These are phyloP conservation scores for Geosmithia putterillii DNA, from an alignment of 2,329 filamentous ascomycete species.

Conservation along the genomic window DNA sequence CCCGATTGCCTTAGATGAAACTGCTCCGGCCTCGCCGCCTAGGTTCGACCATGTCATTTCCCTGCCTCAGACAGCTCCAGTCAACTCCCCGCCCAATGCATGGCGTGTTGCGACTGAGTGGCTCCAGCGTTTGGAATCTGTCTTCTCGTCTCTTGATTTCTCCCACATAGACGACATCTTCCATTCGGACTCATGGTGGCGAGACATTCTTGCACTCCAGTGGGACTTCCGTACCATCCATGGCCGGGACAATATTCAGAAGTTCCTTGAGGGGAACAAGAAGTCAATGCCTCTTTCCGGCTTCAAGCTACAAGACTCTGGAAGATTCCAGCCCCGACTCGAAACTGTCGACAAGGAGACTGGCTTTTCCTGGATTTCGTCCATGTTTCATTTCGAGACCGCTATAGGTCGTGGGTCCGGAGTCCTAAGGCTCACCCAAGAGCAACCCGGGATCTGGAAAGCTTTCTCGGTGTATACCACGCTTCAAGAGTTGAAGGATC, in stretches of 20 bases:
- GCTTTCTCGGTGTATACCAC: constrained; percentile 45
- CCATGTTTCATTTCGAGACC: constrained; percentile 6
- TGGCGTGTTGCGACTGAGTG: constrained; percentile 1
- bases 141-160: not conserved
- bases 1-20: not conserved
- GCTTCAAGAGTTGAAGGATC: constrained; percentile 32
- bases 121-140: not conserved
- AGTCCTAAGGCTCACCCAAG: constrained; percentile 6
- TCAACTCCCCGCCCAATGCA: not conserved
- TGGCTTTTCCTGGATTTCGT: constrained; percentile 2
- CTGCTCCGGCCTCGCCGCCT: not conserved
- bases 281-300: not conserved
- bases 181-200: constrained; percentile 12
- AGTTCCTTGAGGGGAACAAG: constrained; percentile 1
- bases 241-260: constrained; percentile 6
- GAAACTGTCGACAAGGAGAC: constrained; percentile 9
- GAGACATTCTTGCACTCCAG: constrained; percentile 12
- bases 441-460: constrained; percentile 29
- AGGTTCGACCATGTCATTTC: constrained; percentile 1
- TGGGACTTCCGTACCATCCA: constrained; percentile 16
- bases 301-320: not conserved
- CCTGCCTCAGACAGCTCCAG: not conserved
- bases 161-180: constrained; percentile 8
- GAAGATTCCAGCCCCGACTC: constrained; percentile 17
- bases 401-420: constrained; percentile 6